Evolutionary conservation across 805 yeast genomes (phyloP), one percentile per base, ranked within the genome.

Genomic region (Yamadazyma akitaensis): DNA sequence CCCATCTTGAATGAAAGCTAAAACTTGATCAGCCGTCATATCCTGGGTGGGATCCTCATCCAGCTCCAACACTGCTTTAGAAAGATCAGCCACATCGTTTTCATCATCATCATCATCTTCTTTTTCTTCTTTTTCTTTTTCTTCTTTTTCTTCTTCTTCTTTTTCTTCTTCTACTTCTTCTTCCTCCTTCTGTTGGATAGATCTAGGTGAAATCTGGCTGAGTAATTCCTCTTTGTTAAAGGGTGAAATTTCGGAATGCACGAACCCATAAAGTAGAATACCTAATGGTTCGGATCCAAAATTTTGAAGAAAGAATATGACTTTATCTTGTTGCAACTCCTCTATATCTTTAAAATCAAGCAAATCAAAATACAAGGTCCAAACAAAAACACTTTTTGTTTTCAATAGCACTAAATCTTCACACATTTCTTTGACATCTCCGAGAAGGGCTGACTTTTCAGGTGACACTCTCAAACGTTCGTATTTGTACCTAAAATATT

Each of bases 321-420:
- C 52, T 4, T 72, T 59, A 5, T 53, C 58, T 35, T 48, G 43
- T 42, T 82, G 83, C 40, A 85, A 59, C 2, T 75, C 73, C 9
- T 68, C 63, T 5, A 89, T 60, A 3, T 72, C 64, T 5, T 59
- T 60, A 7, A 74, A 75, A 61, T 90, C 96, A 21, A 68, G 54
- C 85, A 92, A 85, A 52, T 90, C 94, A 47, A 89, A 77, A 56
- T 80, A 80, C 10, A 83, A 58, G 33, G 75, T 72, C 96, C 96
- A 91, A 1, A 90, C 88, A 26, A 76, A 67, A 32, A 78, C 70
- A 5, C 81, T 81, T 1, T 76, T 73, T 18, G 84, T 79, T 34
- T 80, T 76, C 13, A 92, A 79, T 13, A 84, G 66, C 3, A 90
- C 80, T 83, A 91, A 79, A 31, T 85, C 95, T 12, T 80, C 82